Base-by-base conservation (phyloP, 495 filamentous ascomycete species). In the Penicillium chermesinum region DNA sequence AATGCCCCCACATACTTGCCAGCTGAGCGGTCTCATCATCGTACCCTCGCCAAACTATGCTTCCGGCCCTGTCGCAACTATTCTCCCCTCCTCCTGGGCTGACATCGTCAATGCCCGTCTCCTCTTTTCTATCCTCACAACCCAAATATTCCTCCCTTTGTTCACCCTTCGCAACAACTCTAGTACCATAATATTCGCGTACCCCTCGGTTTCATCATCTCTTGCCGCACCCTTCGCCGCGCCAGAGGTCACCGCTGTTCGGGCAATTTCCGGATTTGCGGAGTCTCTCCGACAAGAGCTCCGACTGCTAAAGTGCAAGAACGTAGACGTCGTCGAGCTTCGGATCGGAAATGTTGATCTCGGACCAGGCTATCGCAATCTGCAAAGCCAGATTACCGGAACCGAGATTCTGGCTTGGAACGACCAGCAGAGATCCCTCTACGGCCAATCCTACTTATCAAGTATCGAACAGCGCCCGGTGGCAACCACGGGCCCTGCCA, bases 81-180 rank as follows among this genome's bases (percentile, higher is more conserved):
- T 96, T 48, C 80, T 89, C 7, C 80, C 87, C 0, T 86, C 85
- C 15, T 77, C 79, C 51, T 95, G 91, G 78, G 86, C 87, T 44
- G 89, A 97, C 59, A 84, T 86, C 12, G 76, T 97, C 55, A 95
- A 96, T 71, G 87, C 86, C 4, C 88, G 91, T 44, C 76, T 97
- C n/a, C 78, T 97, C 21, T 84, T 87, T n/a, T 91, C 94, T 3
- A 86, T 97, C 50, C 76, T 95, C 46, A 88, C 85, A 0, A 76
- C 88, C 9, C 89, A 96, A 62, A 77, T 85, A 18, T 95, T 97
- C 71, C 74, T 97, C 1, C 91, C 88, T 0, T 81, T 87, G 19
- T 75, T 96, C 37, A 83, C 80, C 10, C 61, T 65, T 42, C 64
- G 71, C 50, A 67, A 70, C 38, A 65, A 71, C 40, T 66, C 65